Evolutionary conservation across 768 basidiomycete genomes (phyloP), one percentile per base, ranked within the genome.

Genomic region (Leucosporidium yakuticum): DNA sequence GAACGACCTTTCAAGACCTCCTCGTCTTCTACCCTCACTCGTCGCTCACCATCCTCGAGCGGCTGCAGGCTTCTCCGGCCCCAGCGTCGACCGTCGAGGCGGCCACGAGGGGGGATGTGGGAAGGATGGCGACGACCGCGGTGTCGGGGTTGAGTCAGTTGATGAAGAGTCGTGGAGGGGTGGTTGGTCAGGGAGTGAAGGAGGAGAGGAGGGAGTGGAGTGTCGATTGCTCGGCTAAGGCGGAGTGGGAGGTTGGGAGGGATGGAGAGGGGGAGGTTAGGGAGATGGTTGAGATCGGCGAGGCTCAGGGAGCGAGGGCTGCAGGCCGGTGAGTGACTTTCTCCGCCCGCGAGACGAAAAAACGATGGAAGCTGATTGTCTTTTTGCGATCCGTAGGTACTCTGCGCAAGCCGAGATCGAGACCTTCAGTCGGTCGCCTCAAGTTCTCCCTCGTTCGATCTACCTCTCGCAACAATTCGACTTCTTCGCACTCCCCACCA

Each of bases 401-500:
- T 67, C 65, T 7, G 83, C 90, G 0, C 85, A 87, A 53, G 91
- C 90, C 0, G 93, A 96, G 76, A 83, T 95, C 6, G 88, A 88
- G 59, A 91, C 90, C 0, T 85, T 78, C 75, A 85, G 88, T 1
- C 81, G 79, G 6, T 84, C 86, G 1, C 80, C 82, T 0, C 80
- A 78, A 2, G 80, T 90, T 47, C 82, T 89, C 0, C 88, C 91
- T 4, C 83, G 86, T 0, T 82, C 89, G 0, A 82, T 96, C 36
- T 95, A 95, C 78, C 85, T 90, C 23, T 85, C 86, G 0, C 89
- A 91, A 71, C 90, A 94, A 68, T 90, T 95, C 76, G 82, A 86
- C 17, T 95, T 95, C 81, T 83, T 85, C 73, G 83, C 85, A 2
- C 82, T 91, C 0, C 85, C 85, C 19, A 85, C 87, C 69, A 87